phyloP scores from a whole-genome alignment of 257 asterid species.

The Petrea volubilis region DNA sequence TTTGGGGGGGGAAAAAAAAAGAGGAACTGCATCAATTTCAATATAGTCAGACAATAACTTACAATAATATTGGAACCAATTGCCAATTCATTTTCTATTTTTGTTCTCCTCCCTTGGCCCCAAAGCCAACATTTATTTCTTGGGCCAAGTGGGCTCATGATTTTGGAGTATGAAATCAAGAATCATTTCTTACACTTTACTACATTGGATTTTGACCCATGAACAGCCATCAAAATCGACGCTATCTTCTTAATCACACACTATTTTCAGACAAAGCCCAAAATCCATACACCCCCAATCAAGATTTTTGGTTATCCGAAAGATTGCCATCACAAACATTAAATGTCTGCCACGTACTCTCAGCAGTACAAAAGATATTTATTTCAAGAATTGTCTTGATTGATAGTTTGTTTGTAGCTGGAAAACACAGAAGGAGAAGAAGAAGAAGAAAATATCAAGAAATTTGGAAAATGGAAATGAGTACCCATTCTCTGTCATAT shows the following conservation, averaged over 20 bases:
- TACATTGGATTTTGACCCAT: background rate
- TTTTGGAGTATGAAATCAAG: background rate
- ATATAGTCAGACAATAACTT: too few relatives aligned
- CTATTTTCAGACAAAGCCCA: too few relatives aligned
- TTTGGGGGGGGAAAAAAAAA: too few relatives aligned
- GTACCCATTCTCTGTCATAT: slow-evolving; percentile 32
- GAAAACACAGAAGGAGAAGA: background rate
- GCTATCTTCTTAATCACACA: background rate
- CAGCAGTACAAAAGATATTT: background rate
- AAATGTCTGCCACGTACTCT: slow-evolving; percentile 34
- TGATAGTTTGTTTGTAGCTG: too few relatives aligned
- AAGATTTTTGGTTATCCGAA: slow-evolving; percentile 16
- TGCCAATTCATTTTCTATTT: background rate
- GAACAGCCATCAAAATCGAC: background rate
- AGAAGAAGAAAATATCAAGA: background rate
- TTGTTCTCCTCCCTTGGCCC: background rate
- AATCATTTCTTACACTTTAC: background rate
- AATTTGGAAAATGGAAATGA: slow-evolving; percentile 30
- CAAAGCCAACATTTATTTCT: background rate
- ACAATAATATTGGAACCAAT: too few relatives aligned
- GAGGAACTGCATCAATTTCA: too few relatives aligned
- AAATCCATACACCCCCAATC: background rate
- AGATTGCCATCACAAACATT: slow-evolving; percentile 14
- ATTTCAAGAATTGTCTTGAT: background rate
- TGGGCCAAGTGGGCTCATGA: slow-evolving; percentile 1